Conservation (phyloP, 2,329 filamentous ascomycete species). For the Trichoderma atrobrunneum region DNA sequence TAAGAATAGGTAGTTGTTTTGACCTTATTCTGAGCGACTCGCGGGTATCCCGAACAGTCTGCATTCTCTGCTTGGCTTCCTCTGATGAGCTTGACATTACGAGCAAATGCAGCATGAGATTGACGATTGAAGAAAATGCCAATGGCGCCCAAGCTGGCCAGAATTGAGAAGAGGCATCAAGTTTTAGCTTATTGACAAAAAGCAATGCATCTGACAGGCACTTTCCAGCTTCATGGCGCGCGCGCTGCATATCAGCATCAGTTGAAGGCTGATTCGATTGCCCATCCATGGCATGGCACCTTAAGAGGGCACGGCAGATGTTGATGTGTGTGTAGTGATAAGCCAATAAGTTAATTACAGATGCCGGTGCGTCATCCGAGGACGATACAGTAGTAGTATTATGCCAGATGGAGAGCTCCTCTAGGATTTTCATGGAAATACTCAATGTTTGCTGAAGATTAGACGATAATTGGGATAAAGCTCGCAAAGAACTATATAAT, state of each 20-base stretch:
- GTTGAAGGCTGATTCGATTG: not conserved
- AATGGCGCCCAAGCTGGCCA: not conserved
- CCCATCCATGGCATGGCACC: not conserved
- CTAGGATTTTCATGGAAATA: not conserved
- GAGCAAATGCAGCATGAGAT: not conserved
- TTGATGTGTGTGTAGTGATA: not conserved
- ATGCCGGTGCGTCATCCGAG: not conserved
- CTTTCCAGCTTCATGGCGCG: not conserved
- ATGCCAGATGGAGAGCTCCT: not conserved
- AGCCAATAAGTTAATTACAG: not conserved
- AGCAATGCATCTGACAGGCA: not conserved
- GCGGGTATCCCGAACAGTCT: not conserved
- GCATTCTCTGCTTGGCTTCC: not conserved
- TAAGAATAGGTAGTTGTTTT: not conserved
- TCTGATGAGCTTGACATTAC: not conserved
- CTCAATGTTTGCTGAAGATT: not conserved
- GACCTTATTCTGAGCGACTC: not conserved
- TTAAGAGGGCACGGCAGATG: not conserved
- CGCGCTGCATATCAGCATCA: not conserved
- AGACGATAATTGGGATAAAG: not conserved
- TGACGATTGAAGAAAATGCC: not conserved
- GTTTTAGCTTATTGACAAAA: not conserved
- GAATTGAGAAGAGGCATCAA: not conserved
- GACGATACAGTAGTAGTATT: not conserved
- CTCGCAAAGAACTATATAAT: not conserved